Evolutionary conservation across 805 yeast genomes (phyloP).

Genomic region (Starmerella geochares): DNA sequence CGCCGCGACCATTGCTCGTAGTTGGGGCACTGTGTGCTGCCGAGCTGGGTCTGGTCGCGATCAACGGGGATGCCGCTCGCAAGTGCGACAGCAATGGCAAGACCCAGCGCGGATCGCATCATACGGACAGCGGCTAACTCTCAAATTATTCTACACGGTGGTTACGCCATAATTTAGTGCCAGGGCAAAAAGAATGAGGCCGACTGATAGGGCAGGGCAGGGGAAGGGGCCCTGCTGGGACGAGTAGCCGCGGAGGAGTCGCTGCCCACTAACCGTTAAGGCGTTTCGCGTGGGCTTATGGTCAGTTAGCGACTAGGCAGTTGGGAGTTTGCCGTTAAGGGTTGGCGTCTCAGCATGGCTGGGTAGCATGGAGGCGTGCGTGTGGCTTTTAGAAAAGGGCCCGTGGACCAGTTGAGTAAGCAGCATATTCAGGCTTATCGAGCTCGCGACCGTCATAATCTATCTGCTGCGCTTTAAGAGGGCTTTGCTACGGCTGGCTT

Average conservation of each 20-base stretch:
- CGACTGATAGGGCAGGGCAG: background rate
- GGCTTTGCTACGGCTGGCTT: background rate
- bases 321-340: background rate
- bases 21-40: conserved; percentile 40
- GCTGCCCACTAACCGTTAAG: background rate
- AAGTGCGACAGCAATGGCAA: background rate
- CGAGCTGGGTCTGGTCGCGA: conserved; percentile 1
- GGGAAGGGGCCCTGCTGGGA: too few relatives aligned
- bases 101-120: background rate
- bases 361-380: background rate
- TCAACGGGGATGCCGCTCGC: background rate
- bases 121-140: too few relatives aligned
- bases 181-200: too few relatives aligned
- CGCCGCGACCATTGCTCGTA: conserved; percentile 50
- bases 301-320: too few relatives aligned
- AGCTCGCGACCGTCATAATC: background rate
- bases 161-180: too few relatives aligned
- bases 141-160: too few relatives aligned
- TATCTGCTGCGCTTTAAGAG: background rate
- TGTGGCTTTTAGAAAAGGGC: too few relatives aligned
- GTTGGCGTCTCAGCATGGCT: background rate
- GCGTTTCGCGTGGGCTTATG: too few relatives aligned
- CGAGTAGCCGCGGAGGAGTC: too few relatives aligned
- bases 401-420: background rate
- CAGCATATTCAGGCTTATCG: background rate